These are phyloP conservation scores for Moelleriella libera DNA, from an alignment of 2,329 filamentous ascomycete species.

Conservation along the genomic window DNA sequence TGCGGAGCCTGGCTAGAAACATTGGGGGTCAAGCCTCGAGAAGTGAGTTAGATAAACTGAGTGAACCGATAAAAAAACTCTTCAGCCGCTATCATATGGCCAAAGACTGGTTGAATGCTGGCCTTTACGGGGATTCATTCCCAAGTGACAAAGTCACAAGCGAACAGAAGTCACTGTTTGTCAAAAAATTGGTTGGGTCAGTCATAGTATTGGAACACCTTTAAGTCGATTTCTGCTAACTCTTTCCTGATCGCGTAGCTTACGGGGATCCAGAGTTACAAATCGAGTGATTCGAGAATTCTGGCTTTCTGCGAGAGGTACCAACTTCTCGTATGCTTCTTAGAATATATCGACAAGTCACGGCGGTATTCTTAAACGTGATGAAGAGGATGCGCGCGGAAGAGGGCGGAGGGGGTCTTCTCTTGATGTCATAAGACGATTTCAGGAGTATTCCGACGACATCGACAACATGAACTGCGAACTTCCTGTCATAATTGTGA, in stretches of 20 bases:
- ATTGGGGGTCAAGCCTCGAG: slow-evolving; percentile 54
- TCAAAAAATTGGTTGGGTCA: slow-evolving; percentile 51
- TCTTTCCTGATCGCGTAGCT: slow-evolving; percentile 21
- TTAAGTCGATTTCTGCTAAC: not conserved
- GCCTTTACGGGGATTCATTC: slow-evolving; percentile 39
- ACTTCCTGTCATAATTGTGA: too few species aligned
- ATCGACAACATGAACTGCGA: too few species aligned
- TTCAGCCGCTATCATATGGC: slow-evolving; percentile 39
- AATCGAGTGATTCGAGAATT: slow-evolving; percentile 58
- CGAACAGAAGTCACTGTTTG: slow-evolving; percentile 47
- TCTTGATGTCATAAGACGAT: too few species aligned
- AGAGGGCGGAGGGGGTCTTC: too few species aligned
- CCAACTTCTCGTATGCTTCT: slow-evolving; percentile 46
- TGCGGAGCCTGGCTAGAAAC: slow-evolving; percentile 46
- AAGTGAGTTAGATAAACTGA: slow-evolving; percentile 58
- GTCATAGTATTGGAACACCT: not conserved
- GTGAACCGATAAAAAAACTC: slow-evolving; percentile 58
- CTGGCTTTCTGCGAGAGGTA: slow-evolving; percentile 53
- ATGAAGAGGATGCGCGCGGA: too few species aligned
- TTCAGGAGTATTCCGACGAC: too few species aligned
- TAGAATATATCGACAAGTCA: slow-evolving; percentile 11
- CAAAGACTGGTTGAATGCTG: slow-evolving; percentile 48
- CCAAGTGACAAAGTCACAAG: slow-evolving; percentile 43
- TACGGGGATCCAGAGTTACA: slow-evolving; percentile 49
- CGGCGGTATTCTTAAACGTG: too few species aligned